Evolutionary conservation across 2,329 filamentous ascomycete species (phyloP), one percentile per base, ranked within the genome.

Genomic region (Pyrenophora teres): DNA sequence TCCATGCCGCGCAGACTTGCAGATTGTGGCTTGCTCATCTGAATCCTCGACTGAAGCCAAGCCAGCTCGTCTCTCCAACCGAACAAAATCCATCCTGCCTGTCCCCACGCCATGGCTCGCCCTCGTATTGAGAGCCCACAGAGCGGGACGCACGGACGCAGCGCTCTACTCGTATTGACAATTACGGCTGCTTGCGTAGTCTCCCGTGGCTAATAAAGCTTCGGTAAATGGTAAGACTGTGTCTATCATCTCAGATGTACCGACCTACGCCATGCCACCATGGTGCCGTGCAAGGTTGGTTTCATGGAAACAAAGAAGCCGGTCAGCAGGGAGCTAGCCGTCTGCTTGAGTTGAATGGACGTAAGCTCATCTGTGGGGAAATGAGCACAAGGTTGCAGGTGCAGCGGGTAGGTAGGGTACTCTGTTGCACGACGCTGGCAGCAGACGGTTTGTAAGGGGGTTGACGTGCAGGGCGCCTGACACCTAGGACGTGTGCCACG

Each of bases 391-490:
- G 40, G 55, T 56, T 21, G 27, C 32, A 42, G 60, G 38, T 58
- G 58, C 40, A 35, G 46, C 61, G 56, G n/a, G n/a, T n/a, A n/a
- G 56, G 60, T 60, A 56, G 30, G 16, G 60, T 69, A 46, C 46
- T 16, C 42, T 48, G 65, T 71, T 56, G 42, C 56, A 67, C 69
- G 44, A 54, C 68, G 53, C 56, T 54, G 50, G 50, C 60, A 57
- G 56, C 46, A 48, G 51, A 60, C 56, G 41, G 38, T 57, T 52
- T 46, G 30, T 63, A 65, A 64, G 55, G 57, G 63, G 57, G 56
- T 56, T 70, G 68, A 70, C 65, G 55, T 69, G 68, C 65, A 55
- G 56, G 38, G 45, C 50, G 53, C 49, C 49, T 57, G 58, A 52
- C 44, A 49, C 39, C 36, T 40, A 25, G 21, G 44, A 32, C 6